Percentiles rank a stretch among this genome's conserved stretches.
Conservation (phyloP, 129 eudicot genomes). For the Cynara cardunculus region DNA sequence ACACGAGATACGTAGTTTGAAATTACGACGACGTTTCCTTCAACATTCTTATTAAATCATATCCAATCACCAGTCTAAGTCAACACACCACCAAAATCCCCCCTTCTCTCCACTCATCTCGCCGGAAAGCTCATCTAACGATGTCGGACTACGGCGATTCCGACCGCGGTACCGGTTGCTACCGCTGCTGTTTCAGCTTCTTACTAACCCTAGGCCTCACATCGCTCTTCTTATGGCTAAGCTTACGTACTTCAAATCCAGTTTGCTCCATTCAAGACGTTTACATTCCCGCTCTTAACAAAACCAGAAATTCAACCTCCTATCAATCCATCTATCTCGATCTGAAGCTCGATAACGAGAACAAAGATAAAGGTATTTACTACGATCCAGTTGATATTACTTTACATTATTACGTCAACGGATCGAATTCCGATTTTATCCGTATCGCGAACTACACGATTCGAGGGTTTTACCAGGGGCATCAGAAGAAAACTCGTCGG, state of each 20-base stretch:
- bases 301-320: constrained; percentile 27
- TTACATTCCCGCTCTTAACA: constrained; percentile 60
- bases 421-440: neutral
- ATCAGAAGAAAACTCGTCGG: constrained; percentile 43
- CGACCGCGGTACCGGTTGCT: constrained; percentile 32
- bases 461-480: constrained; percentile 59
- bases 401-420: constrained; percentile 25
- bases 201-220: constrained; percentile 49
- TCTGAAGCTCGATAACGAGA: constrained; percentile 57
- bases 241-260: constrained; percentile 53
- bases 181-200: constrained; percentile 52
- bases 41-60: neutral
- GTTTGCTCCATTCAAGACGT: constrained; percentile 50
- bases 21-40: neutral
- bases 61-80: neutral
- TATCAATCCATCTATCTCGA: constrained; percentile 51
- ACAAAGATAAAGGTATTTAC: constrained; percentile 60
- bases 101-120: neutral
- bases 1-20: neutral
- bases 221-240: constrained; percentile 66
- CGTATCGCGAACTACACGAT: constrained; percentile 41
- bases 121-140: constrained; percentile 8
- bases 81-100: neutral
- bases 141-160: constrained; percentile 35
- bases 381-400: constrained; percentile 42